A percentile compares a stretch with the other conserved stretches of the same genome.
These are phyloP conservation scores for Boletus rubescentipes DNA, from an alignment of 768 basidiomycete genomes.

Conservation along the genomic window DNA sequence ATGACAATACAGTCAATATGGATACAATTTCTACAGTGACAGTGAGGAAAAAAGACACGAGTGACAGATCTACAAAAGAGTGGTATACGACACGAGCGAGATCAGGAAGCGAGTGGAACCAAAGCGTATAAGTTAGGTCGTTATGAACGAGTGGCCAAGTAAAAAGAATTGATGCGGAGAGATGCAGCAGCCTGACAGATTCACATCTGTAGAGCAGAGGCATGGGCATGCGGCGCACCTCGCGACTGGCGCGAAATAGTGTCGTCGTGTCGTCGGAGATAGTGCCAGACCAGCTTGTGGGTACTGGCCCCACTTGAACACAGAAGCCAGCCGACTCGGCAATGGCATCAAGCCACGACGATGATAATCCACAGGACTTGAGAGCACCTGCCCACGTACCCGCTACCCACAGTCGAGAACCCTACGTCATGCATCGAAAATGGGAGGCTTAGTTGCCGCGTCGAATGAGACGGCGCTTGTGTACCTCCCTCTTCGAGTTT, in stretches of 20 bases:
- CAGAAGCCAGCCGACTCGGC: neutral
- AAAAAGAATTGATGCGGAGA: neutral
- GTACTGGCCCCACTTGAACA: slow-evolving; percentile 9
- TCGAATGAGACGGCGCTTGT: slow-evolving; percentile 27
- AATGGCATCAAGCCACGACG: slow-evolving; percentile 17
- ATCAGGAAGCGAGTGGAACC: neutral
- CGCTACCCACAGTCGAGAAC: neutral
- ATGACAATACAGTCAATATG: neutral
- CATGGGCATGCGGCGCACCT: neutral
- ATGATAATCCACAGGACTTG: neutral
- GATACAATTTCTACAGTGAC: slow-evolving; percentile 8
- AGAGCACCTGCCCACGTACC: neutral
- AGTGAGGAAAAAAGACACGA: neutral
- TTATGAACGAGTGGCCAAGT: neutral
- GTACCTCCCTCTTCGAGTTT: slow-evolving; percentile 10
- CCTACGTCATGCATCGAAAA: neutral
- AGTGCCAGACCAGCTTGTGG: slow-evolving; percentile 5
- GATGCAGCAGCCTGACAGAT: neutral
- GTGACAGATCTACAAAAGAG: slow-evolving; percentile 10
- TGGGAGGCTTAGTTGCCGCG: slow-evolving; percentile 7
- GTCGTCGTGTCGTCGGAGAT: neutral
- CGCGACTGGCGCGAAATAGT: slow-evolving; percentile 12
- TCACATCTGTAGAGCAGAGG: neutral
- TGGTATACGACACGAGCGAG: slow-evolving; percentile 11
- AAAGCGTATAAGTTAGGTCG: slow-evolving; percentile 20